A percentile compares a stretch with the other conserved stretches of the same genome.
Evolutionary conservation across 768 basidiomycete species (phyloP).

Genomic region (Trametes gibbosa): DNA sequence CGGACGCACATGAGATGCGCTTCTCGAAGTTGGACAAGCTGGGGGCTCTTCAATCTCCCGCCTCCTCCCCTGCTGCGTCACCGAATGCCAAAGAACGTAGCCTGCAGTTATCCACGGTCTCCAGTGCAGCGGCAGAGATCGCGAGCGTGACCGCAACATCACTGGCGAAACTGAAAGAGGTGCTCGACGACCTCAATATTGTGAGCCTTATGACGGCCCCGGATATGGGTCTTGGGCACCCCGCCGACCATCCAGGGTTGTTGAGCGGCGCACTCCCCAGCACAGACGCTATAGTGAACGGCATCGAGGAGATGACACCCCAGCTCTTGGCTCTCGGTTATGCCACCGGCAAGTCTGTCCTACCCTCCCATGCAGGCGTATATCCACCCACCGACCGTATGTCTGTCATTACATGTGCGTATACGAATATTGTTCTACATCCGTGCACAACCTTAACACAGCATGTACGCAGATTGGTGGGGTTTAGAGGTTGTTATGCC

Average conservation of each 20-base stretch:
- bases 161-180: conserved; percentile 44
- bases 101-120: not conserved
- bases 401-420: conserved; percentile 76
- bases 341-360: conserved; percentile 62
- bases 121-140: conserved; percentile 17
- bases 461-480: conserved; percentile 75
- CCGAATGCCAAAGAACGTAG: conserved; percentile 1
- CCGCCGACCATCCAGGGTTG: conserved; percentile 64
- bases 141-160: conserved; percentile 48
- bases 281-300: conserved; percentile 65
- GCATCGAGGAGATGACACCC: conserved; percentile 69
- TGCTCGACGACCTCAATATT: conserved; percentile 60
- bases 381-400: conserved; percentile 76
- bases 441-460: not conserved
- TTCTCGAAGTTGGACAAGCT: conserved; percentile 46
- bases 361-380: conserved; percentile 66
- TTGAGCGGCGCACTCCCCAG: conserved; percentile 77
- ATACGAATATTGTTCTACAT: not conserved
- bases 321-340: conserved; percentile 76
- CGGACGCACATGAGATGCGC: conserved; percentile 57
- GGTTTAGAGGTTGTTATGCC: conserved; percentile 79
- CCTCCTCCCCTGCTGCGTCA: not conserved
- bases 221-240: conserved; percentile 70
- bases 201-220: conserved; percentile 58
- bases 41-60: conserved; percentile 1